Conservation (phyloP, 495 filamentous ascomycete genomes). For the Lasiosphaeria ovina region DNA sequence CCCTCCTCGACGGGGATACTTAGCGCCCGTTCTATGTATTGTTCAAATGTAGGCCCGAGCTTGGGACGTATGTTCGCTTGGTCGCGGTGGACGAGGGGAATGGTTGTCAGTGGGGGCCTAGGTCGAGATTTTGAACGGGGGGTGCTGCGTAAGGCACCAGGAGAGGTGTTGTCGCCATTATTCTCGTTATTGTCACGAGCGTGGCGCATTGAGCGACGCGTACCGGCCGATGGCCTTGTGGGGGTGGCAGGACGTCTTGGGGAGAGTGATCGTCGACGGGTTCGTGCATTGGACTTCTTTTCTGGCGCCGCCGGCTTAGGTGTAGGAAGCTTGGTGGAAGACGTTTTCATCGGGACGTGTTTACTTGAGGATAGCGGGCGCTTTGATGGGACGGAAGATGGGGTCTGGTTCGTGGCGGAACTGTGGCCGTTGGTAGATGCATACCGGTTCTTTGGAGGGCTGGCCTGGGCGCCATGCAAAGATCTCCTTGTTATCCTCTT, state of each 20-base stretch:
- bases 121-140: conserved; percentile 45
- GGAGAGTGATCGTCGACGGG: conserved; percentile 33
- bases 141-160: conserved; percentile 28
- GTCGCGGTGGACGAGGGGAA: conserved; percentile 55
- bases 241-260: conserved; percentile 33
- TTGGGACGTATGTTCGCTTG: conserved; percentile 47
- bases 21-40: conserved; percentile 48
- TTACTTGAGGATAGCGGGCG: conserved; percentile 23
- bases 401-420: conserved; percentile 13
- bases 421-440: conserved; percentile 21
- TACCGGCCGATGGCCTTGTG: conserved; percentile 35
- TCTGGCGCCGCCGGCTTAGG: conserved; percentile 22
- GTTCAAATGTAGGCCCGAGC: conserved; percentile 50
- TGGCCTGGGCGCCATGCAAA: conserved; percentile 31
- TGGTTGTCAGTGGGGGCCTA: conserved; percentile 34
- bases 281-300: conserved; percentile 28
- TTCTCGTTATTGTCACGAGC: conserved; percentile 24
- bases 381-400: conserved; percentile 16
- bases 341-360: conserved; percentile 13
- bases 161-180: conserved; percentile 23
- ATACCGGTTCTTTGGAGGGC: conserved; percentile 20
- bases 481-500: conserved; percentile 55
- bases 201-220: conserved; percentile 38
- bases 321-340: conserved; percentile 18
- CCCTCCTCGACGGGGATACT: conserved; percentile 48